Conservation (phyloP, 345 rosid genomes). For the Lumnitzera racemosa region DNA sequence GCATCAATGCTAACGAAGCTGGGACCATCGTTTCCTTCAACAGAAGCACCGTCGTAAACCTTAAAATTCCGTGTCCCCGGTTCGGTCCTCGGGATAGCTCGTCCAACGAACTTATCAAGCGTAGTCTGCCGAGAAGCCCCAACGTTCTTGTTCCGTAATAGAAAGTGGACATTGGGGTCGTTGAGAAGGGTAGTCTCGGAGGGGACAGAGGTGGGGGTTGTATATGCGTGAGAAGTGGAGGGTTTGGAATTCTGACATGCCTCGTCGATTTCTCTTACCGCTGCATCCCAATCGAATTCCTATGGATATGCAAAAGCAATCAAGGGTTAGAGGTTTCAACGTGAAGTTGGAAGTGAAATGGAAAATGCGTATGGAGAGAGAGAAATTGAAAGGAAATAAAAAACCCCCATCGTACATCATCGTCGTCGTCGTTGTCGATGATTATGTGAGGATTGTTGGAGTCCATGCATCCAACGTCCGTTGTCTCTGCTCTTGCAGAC, state of each 20-base stretch:
- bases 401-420: conserved; percentile 24
- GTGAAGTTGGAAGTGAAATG: conserved; percentile 1
- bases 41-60: conserved; percentile 9
- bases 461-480: conserved; percentile 18
- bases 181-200: neutral
- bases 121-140: conserved; percentile 51
- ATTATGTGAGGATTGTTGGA: conserved; percentile 21
- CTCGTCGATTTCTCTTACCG: conserved; percentile 72
- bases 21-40: conserved; percentile 16
- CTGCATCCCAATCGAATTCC: conserved; percentile 97
- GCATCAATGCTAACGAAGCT: conserved; percentile 48
- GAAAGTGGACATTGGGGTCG: neutral
- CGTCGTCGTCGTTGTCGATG: conserved; percentile 38
- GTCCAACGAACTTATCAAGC: conserved; percentile 55
- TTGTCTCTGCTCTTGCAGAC: neutral
- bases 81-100: conserved; percentile 9
- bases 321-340: neutral
- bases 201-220: conserved; percentile 9
- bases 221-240: conserved; percentile 27
- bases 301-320: conserved; percentile 3
- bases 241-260: conserved; percentile 38
- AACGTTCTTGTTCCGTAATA: conserved; percentile 10
- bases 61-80: conserved; percentile 5
- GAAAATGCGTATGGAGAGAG: neutral
- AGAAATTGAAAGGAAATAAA: neutral